Evolutionary conservation across 257 asterid species (phyloP).

Genomic region (Ballota nigra): DNA sequence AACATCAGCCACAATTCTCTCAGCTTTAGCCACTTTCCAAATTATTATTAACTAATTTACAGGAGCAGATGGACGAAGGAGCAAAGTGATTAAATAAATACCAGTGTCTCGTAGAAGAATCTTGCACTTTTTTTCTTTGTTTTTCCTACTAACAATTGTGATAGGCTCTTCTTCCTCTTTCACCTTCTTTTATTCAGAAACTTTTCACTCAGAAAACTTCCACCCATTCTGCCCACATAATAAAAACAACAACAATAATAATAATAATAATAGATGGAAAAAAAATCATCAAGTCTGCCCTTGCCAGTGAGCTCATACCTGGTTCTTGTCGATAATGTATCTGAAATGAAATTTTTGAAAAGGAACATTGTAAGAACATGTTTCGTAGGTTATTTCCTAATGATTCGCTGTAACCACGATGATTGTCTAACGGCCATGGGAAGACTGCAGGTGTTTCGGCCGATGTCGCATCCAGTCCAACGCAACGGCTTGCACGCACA

Average conservation of each 20-base stretch:
- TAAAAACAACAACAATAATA: too few species aligned
- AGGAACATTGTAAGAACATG: background rate
- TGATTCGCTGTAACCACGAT: too few species aligned
- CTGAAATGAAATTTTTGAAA: slow-evolving; percentile 39
- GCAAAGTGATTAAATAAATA: slow-evolving; percentile 19
- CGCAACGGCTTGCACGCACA: too few species aligned
- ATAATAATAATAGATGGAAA: background rate
- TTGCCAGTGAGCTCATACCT: slow-evolving; percentile 42
- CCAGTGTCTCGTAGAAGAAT: slow-evolving; percentile 82
- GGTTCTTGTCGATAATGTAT: slow-evolving; percentile 48
- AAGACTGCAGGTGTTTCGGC: too few species aligned
- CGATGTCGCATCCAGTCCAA: too few species aligned
- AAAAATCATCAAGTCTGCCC: background rate
- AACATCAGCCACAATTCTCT: slow-evolving; percentile 69
- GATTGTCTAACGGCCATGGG: too few species aligned
- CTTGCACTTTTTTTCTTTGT: slow-evolving; percentile 62
- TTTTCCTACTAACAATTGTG: slow-evolving; percentile 43
- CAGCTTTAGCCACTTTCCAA: slow-evolving; percentile 86
- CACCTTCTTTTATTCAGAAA: slow-evolving; percentile 38
- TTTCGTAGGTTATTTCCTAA: too few species aligned
- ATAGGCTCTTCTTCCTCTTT: slow-evolving; percentile 38
- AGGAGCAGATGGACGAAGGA: background rate
- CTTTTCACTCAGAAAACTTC: slow-evolving; percentile 39
- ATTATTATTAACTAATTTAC: too few species aligned
- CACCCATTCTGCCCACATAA: slow-evolving; percentile 44